A percentile compares a stretch with the other conserved stretches of the same genome.
These are phyloP conservation scores for Diaporthe sp. DNA, from an alignment of 2,329 filamentous ascomycete genomes.

Conservation along the genomic window DNA sequence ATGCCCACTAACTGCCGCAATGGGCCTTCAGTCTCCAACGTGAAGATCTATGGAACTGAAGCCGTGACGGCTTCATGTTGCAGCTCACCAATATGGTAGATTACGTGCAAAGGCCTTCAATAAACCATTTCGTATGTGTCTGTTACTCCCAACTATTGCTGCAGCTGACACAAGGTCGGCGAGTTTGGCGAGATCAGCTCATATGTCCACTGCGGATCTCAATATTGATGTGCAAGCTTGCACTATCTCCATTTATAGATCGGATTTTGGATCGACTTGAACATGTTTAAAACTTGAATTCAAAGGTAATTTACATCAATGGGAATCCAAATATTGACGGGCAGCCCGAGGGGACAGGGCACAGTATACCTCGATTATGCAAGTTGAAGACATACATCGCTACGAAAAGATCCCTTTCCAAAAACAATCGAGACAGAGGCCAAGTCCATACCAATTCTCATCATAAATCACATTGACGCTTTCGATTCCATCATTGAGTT, in stretches of 20 bases:
- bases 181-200: background rate
- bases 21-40: background rate
- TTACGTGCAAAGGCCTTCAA: background rate
- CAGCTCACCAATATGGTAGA: background rate
- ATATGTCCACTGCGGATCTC: background rate
- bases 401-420: background rate
- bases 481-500: background rate
- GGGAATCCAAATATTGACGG: background rate
- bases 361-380: background rate
- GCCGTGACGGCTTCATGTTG: background rate
- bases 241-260: background rate
- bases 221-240: background rate
- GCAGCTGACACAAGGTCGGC: too few species aligned
- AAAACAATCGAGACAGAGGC: background rate
- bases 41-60: background rate
- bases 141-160: background rate
- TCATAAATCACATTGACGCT: background rate
- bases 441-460: background rate
- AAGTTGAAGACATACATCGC: background rate
- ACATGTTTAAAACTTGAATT: background rate
- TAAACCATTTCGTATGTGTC: background rate
- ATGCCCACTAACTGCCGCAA: background rate
- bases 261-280: background rate
- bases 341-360: background rate
- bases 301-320: background rate